These are phyloP conservation scores for Neopestalotiopsis sp. DNA, from an alignment of 2,329 filamentous ascomycete species.

Conservation along the genomic window DNA sequence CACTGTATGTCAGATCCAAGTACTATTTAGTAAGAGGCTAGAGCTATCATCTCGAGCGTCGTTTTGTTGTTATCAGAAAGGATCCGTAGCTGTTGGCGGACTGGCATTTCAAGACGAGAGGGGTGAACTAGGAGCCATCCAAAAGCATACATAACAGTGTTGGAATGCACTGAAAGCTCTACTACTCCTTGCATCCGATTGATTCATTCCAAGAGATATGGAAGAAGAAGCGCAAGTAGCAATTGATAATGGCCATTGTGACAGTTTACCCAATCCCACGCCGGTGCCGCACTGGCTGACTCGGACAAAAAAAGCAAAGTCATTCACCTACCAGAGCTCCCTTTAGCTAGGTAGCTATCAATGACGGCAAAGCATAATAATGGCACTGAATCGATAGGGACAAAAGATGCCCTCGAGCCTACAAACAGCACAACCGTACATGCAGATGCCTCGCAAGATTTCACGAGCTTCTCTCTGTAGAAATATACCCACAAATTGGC, in stretches of 20 bases:
- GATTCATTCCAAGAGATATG: neutral
- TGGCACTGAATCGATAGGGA: neutral
- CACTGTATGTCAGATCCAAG: neutral
- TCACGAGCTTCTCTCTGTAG: neutral
- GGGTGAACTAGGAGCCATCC: too few species aligned
- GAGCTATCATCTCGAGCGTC: neutral
- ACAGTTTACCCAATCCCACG: neutral
- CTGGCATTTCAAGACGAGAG: too few species aligned
- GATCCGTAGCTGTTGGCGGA: too few species aligned
- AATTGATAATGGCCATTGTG: neutral
- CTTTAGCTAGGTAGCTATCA: neutral
- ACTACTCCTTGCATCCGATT: too few species aligned
- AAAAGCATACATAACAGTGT: too few species aligned
- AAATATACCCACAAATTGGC: conserved; percentile 14
- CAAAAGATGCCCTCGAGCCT: neutral
- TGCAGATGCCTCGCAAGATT: neutral
- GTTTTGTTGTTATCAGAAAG: neutral
- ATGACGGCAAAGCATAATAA: neutral
- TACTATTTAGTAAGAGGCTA: neutral
- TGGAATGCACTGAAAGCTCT: too few species aligned
- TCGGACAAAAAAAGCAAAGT: conserved; percentile 1
- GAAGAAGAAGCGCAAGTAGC: neutral
- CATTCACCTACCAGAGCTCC: neutral
- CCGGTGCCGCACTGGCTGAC: neutral
- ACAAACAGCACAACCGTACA: neutral